Percentiles rank a stretch among this genome's conserved stretches.
These are phyloP conservation scores for Medicago ruthenica DNA, from an alignment of 306 rosid genomes.

Conservation along the genomic window DNA sequence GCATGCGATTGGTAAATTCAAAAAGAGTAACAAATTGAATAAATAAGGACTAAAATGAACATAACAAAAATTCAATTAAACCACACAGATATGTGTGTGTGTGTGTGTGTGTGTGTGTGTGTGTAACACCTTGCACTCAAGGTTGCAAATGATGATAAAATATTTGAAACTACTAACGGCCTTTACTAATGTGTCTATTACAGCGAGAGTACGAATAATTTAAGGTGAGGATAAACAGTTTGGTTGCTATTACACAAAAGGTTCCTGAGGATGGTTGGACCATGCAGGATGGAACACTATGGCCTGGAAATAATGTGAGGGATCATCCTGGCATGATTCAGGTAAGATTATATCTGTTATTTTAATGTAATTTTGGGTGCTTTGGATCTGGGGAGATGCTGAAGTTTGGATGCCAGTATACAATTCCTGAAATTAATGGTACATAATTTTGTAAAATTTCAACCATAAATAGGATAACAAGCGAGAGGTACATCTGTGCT, in stretches of 20 bases:
- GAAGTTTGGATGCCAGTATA: neutral
- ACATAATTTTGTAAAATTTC: neutral
- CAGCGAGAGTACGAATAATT: conserved; percentile 84
- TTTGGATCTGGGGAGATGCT: conserved; percentile 22
- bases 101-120: too few relatives aligned
- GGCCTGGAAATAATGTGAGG: conserved; percentile 86
- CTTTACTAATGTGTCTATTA: conserved; percentile 10
- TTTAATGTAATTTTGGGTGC: neutral
- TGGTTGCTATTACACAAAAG: conserved; percentile 77
- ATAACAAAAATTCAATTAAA: neutral
- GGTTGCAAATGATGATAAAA: conserved; percentile 8
- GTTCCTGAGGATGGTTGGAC: conserved; percentile 93
- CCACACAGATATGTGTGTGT: neutral
- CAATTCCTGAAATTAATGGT: neutral
- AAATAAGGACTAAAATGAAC: neutral
- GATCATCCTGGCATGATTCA: conserved; percentile 97
- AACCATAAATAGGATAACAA: conserved; percentile 1
- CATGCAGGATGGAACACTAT: conserved; percentile 88
- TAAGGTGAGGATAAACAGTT: conserved; percentile 71
- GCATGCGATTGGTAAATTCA: neutral
- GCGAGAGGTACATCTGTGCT: neutral
- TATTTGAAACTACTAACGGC: conserved; percentile 11
- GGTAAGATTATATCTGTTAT: conserved; percentile 48
- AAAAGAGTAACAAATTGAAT: conserved; percentile 22
- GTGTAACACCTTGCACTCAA: neutral